phyloP scores from a whole-genome alignment of 192 early-diverging fungal species.

The Coemansia sp. region DNA sequence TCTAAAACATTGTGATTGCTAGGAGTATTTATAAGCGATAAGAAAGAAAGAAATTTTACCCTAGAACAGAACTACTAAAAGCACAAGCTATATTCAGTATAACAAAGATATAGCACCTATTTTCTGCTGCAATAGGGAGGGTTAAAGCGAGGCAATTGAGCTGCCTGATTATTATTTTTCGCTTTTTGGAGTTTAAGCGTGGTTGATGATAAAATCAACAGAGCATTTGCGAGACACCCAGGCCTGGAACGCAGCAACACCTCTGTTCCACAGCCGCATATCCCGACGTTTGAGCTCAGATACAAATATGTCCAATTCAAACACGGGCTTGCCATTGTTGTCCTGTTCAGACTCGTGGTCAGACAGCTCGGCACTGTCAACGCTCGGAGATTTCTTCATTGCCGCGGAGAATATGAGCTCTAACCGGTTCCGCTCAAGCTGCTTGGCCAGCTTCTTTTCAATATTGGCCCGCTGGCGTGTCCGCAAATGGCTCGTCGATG shows the following conservation, averaged over 20 bases:
- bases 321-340: conserved; percentile 29
- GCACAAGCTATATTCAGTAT: too few species aligned
- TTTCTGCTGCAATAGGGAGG: too few species aligned
- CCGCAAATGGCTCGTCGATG: not conserved
- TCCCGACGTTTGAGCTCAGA: conserved; percentile 46
- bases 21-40: not conserved
- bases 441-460: conserved; percentile 51
- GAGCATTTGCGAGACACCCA: conserved; percentile 52
- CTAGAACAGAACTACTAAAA: too few species aligned
- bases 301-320: conserved; percentile 54
- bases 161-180: too few species aligned
- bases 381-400: not conserved
- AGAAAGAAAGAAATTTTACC: not conserved
- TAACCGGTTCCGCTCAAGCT: conserved; percentile 32
- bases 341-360: conserved; percentile 5
- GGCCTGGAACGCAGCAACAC: conserved; percentile 30
- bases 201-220: conserved; percentile 45
- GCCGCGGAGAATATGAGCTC: conserved; percentile 36
- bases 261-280: conserved; percentile 30
- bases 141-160: too few species aligned
- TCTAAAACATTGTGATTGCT: not conserved
- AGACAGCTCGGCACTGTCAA: not conserved
- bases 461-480: conserved; percentile 22
- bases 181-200: conserved; percentile 4
- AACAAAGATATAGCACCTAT: too few species aligned